These are phyloP conservation scores for Rhodotorula mucilaginosa DNA, from an alignment of 1,284 basidiomycete species.

Conservation along the genomic window DNA sequence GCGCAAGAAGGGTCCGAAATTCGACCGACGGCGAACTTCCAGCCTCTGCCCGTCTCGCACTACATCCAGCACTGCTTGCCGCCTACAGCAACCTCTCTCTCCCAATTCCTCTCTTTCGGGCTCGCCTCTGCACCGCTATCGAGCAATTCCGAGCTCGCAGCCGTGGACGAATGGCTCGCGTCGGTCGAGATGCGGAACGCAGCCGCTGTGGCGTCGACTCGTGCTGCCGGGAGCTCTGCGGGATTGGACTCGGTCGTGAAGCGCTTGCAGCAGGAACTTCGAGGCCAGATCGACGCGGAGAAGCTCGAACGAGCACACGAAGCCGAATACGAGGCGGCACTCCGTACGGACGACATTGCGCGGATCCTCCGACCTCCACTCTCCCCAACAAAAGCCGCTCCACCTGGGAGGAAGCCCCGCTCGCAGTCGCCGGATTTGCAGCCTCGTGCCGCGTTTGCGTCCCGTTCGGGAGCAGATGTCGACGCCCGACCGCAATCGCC, in stretches of 20 bases:
- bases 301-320: background rate
- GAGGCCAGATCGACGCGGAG: conserved; percentile 16
- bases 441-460: too few relatives aligned
- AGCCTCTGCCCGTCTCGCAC: conserved; percentile 27
- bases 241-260: background rate
- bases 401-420: too few relatives aligned
- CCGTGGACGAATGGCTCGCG: conserved; percentile 23
- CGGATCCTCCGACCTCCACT: background rate
- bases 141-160: conserved; percentile 1
- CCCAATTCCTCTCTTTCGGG: conserved; percentile 23
- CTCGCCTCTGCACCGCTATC: conserved; percentile 10
- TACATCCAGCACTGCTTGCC: conserved; percentile 31
- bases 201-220: background rate
- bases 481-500: background rate
- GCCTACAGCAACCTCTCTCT: background rate
- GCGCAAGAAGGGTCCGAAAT: conserved; percentile 27
- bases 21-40: conserved; percentile 25
- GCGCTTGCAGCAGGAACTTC: conserved; percentile 27
- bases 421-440: too few relatives aligned
- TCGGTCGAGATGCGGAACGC: background rate
- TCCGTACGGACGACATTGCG: background rate
- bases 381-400: too few relatives aligned
- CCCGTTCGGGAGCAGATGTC: background rate
- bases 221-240: background rate
- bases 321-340: background rate